These are phyloP conservation scores for Danielia oregonensis DNA, from an alignment of 805 yeast genomes.

Conservation along the genomic window DNA sequence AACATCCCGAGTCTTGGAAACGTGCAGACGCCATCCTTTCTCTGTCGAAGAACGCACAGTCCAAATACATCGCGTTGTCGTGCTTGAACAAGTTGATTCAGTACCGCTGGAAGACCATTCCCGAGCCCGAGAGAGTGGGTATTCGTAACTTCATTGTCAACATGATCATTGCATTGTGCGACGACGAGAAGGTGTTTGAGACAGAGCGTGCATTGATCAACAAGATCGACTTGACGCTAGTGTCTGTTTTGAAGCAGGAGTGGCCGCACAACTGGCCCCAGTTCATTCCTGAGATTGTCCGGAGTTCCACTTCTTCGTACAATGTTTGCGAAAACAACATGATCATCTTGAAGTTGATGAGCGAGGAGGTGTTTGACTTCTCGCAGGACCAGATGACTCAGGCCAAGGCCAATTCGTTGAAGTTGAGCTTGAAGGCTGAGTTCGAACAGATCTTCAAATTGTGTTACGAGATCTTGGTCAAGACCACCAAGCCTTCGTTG, in stretches of 20 bases:
- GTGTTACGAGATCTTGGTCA: conserved; percentile 90
- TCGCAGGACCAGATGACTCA: conserved; percentile 97
- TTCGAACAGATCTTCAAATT: conserved; percentile 90
- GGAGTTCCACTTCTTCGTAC: conserved; percentile 75
- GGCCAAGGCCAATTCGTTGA: conserved; percentile 82
- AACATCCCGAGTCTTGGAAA: conserved; percentile 94
- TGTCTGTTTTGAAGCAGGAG: conserved; percentile 92
- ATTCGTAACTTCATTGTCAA: conserved; percentile 91
- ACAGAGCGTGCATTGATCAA: conserved; percentile 79
- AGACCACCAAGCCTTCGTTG: conserved; percentile 79
- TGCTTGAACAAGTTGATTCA: conserved; percentile 86
- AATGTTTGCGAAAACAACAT: conserved; percentile 97
- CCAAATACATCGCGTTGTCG: conserved; percentile 88
- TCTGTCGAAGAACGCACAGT: conserved; percentile 71
- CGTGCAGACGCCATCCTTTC: conserved; percentile 87
- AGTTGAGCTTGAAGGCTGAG: conserved; percentile 80
- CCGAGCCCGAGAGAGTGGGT: conserved; percentile 84
- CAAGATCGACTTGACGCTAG: conserved; percentile 91
- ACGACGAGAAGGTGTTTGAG: conserved; percentile 68
- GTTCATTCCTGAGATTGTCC: conserved; percentile 89
- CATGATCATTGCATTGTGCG: conserved; percentile 90
- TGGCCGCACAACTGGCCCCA: conserved; percentile 99
- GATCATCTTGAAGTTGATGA: conserved; percentile 81
- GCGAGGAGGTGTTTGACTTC: conserved; percentile 95
- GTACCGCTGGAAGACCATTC: conserved; percentile 90